These are phyloP conservation scores for Bruguiera hainesii DNA, from an alignment of 441 rosid genomes.

Conservation along the genomic window DNA sequence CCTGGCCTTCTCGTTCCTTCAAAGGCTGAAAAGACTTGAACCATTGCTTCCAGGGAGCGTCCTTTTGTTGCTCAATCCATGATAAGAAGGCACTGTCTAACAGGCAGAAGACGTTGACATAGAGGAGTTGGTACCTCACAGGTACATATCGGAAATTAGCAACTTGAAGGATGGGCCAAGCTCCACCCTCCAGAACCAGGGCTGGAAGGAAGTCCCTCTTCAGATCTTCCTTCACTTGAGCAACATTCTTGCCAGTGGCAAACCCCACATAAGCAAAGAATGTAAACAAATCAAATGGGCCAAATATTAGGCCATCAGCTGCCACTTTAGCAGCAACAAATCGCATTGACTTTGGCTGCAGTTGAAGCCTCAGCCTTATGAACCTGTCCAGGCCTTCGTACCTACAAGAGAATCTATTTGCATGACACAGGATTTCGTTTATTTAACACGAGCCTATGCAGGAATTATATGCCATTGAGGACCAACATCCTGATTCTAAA, in stretches of 20 bases:
- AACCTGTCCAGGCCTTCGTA: conserved; percentile 81
- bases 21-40: conserved; percentile 49
- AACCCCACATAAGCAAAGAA: conserved; percentile 97
- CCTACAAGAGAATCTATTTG: conserved; percentile 32
- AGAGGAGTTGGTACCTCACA: conserved; percentile 91
- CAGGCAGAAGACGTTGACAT: conserved; percentile 88
- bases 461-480: background rate
- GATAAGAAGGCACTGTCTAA: conserved; percentile 90
- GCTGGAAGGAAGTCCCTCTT: conserved; percentile 97
- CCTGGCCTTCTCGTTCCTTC: conserved; percentile 56
- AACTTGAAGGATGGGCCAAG: conserved; percentile 88
- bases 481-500: background rate
- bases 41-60: conserved; percentile 96
- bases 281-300: conserved; percentile 75
- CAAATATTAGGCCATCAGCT: conserved; percentile 81
- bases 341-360: conserved; percentile 60
- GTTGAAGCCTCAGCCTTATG: conserved; percentile 60
- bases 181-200: conserved; percentile 78
- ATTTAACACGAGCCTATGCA: background rate
- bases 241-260: conserved; percentile 60
- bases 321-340: conserved; percentile 91
- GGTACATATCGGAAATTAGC: conserved; percentile 86
- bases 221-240: conserved; percentile 78
- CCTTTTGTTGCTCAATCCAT: conserved; percentile 93
- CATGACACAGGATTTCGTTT: background rate